Evolutionary conservation across 352 stramenopile genomes (phyloP), one percentile per base, ranked within the genome.

Genomic region (Blastocystis hominis): DNA sequence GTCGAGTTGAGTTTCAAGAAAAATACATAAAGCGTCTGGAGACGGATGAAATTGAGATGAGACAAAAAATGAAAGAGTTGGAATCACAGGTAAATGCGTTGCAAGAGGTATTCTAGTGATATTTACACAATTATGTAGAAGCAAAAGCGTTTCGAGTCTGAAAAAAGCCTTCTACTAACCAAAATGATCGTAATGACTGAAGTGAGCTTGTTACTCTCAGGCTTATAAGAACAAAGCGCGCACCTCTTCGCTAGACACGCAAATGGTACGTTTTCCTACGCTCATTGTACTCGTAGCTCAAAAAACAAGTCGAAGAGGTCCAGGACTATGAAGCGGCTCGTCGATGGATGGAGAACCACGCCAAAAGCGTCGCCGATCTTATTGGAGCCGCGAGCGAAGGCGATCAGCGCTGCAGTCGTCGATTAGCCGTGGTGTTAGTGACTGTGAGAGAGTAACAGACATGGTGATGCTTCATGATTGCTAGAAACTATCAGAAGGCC

Each of bases 401-500:
- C 24, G 70, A 80, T 62, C 10, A 36, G 13, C 59, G 55, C 13
- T 53, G 72, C 24, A 84, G 72, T 66, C 72, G 55, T 17, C 72
- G 55, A 2, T 15, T 84, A 9, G 72, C 72, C 24, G 53, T 84
- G 2, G 55, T 84, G 9, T 53, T 84, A 5, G 17, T 84, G n/a
- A 66, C 55, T 3, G 55, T 61, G 20, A 24, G 72, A 47, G 20
- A 84, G 72, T 84, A 53, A 5, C 30, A 1, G 5, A 50, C 44
- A 47, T 30, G 24, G 24, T 30, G 24, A 10, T 64, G 34, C 9
- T 34, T 54, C 38, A n/a, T 55, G 30, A 50, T 15, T 24, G 42
- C 17, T 69, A 84, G 72, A 47, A 66, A 46, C 62, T 72, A 47
- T 34, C 62, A 72, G 62, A 72, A 84, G 56, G 72, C 47, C n/a